phyloP scores from a whole-genome alignment of 1,284 basidiomycete genomes.

The Wolfiporia cocos region DNA sequence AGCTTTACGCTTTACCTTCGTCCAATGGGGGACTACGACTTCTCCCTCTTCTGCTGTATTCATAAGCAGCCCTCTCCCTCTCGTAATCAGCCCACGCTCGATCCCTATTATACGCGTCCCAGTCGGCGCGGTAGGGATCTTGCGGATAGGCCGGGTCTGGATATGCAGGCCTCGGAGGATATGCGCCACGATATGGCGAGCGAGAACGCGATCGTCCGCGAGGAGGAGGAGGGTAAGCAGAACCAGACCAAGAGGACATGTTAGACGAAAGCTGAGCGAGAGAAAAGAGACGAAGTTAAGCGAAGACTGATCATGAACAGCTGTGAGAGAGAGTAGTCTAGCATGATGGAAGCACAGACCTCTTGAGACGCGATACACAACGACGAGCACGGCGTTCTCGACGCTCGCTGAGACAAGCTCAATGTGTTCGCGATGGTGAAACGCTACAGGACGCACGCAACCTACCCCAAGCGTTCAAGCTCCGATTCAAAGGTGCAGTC shows the following conservation, averaged over 20 bases:
- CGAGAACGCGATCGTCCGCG: slow-evolving; percentile 74
- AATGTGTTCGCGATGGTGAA: slow-evolving; percentile 66
- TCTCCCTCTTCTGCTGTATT: slow-evolving; percentile 55
- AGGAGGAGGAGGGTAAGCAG: slow-evolving; percentile 58
- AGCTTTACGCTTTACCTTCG: slow-evolving; percentile 46
- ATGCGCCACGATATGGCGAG: slow-evolving; percentile 55
- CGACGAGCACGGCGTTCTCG: slow-evolving; percentile 50
- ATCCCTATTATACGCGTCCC: slow-evolving; percentile 69
- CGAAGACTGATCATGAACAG: slow-evolving; percentile 54
- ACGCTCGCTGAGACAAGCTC: slow-evolving; percentile 37
- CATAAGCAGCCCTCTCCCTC: slow-evolving; percentile 58
- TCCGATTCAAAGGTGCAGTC: slow-evolving; percentile 36
- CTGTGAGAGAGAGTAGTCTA: slow-evolving; percentile 55
- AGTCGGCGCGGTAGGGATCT: slow-evolving; percentile 54
- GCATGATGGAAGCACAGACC: slow-evolving; percentile 87
- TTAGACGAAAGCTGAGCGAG: slow-evolving; percentile 51
- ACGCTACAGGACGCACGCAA: slow-evolving; percentile 16
- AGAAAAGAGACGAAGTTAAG: slow-evolving; percentile 57
- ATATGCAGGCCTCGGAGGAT: slow-evolving; percentile 48
- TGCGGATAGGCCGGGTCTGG: slow-evolving; percentile 48
- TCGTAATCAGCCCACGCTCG: slow-evolving; percentile 59
- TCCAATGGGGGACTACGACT: slow-evolving; percentile 68
- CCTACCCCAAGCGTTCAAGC: slow-evolving; percentile 29
- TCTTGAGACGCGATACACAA: slow-evolving; percentile 57
- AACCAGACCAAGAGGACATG: slow-evolving; percentile 57